Conservation (phyloP, 2,329 filamentous ascomycete genomes). For the Tolypocladium paradoxum region DNA sequence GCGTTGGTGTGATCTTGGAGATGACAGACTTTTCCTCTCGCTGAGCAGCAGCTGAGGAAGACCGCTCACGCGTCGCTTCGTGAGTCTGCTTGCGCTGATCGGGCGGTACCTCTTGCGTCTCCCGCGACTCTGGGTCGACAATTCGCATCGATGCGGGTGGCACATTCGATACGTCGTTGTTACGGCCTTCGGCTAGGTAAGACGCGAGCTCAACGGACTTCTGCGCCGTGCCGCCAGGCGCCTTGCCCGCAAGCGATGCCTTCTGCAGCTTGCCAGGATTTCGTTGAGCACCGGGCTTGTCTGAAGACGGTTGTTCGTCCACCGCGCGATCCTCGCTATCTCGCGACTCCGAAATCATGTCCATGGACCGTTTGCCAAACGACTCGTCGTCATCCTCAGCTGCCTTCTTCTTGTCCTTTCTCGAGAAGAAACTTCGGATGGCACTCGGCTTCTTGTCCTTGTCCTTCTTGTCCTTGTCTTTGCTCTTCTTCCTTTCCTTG, state of each 20-base stretch:
- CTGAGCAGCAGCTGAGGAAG: conserved; percentile 21
- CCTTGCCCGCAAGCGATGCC: conserved; percentile 36
- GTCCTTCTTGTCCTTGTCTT: conserved; percentile 61
- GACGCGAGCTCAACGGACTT: conserved; percentile 29
- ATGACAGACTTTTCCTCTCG: conserved; percentile 25
- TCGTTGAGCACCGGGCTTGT: conserved; percentile 39
- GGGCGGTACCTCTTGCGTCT: conserved; percentile 25
- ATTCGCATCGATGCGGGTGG: conserved; percentile 47
- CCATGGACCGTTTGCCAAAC: conserved; percentile 51
- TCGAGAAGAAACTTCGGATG: conserved; percentile 51
- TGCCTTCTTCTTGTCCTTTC: conserved; percentile 49
- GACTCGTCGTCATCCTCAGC: conserved; percentile 49
- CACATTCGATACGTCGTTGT: conserved; percentile 44
- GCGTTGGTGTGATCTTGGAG: conserved; percentile 10
- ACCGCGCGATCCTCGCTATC: conserved; percentile 31
- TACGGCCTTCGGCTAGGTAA: conserved; percentile 31
- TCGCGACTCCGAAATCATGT: conserved; percentile 32
- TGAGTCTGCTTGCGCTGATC: conserved; percentile 13
- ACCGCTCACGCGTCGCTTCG: conserved; percentile 19
- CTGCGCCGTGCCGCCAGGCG: conserved; percentile 15
- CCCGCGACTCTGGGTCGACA: conserved; percentile 41
- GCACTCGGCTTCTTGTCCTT: conserved; percentile 53
- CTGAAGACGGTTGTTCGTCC: conserved; percentile 35
- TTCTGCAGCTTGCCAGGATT: conserved; percentile 63
- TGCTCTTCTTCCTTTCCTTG: conserved; percentile 66